Evolutionary conservation across 192 early-diverging fungal genomes (phyloP), one percentile per base, ranked within the genome.

Genomic region (Entomortierella chlamydospora): DNA sequence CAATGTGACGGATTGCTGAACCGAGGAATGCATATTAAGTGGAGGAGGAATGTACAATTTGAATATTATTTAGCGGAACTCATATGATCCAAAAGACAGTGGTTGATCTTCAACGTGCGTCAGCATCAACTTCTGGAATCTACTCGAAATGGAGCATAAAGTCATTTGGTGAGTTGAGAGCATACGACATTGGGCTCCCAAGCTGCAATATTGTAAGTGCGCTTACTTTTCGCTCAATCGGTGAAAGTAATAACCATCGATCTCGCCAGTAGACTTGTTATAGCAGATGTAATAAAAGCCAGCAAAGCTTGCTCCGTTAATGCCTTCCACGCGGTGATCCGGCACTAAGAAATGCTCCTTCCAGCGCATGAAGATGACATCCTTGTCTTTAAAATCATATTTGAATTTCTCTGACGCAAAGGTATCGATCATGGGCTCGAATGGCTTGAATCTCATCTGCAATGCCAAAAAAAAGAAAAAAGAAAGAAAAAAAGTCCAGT

Each of bases 331-430:
- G 42, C 84, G 82, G 72, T 96, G 94, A 79, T 96, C 92, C 30
- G 95, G 94, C 7, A 95, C 93, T 43, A 96, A 67, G 71, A 96
- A 96, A 77, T 94, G 91, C 64, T 96, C 95, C 88, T 96, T 96
- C 95, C 95, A 96, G 34, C 95, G 87, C 95, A 96, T 96, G 76
- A 94, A 96, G 29, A 96, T 85, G 45, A 81, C 87, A 69, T 85
- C 87, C 80, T 87, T 76, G 51, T 82, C 65, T 26, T 73, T 42
- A 41, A 86, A 85, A 57, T 86, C 84, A 63, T 87, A 87, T 34
- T 76, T 72, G 72, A 86, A 84, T 29, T 73, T 82, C 30, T 88
- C 86, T 29, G 82, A 56, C 45, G 84, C 76, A 60, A 87, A 85
- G 1, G 60, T 60, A 64, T 89, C 65, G 52, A 81, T 57, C 84